Evolutionary conservation across 2,329 filamentous ascomycete genomes (phyloP), one percentile per base, ranked within the genome.

Genomic region (Epichloe gansuensis): DNA sequence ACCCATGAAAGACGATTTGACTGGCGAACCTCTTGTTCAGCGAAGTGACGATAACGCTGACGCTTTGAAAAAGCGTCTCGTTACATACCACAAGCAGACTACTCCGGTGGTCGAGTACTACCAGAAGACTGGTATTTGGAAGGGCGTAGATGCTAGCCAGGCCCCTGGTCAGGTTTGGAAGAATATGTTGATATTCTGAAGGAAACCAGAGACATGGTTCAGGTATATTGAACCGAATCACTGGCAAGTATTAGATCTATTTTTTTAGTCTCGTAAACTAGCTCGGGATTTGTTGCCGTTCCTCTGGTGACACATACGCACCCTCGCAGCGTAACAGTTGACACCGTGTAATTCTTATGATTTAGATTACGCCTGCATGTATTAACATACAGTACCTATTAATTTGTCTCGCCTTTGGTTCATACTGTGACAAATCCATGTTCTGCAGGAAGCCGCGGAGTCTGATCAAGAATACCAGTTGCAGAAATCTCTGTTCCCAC

Each of bases 41-140:
- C 85, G 93, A 65, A 91, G 87, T 60, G 93, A 98, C 69, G 93
- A 98, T 77, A 98, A 97, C 70, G 91, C 88, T 62, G 91, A 91
- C 8, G 89, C 93, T 45, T 81, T 98, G 59, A 91, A 90, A 81
- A 98, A 96, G 83, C 86, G 93, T 58, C 80, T 98, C 55, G 77
- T 76, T 42, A 96, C 91, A 55, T 98, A 98, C 74, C 93, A 98
- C 75, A 76, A 82, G 60, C 93, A 98, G 81, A 98, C 93, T 37
- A 74, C 82, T 45, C 93, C 93, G 21, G 93, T 98, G 48, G 91
- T 95, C 57, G 79, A 83, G 54, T 98, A 98, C 79, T 98, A 98
- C 82, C 87, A 94, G 75, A 89, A 90, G 74, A 95, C 88, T 48
- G 91, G 91, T 61, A 96, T 98, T 77, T 98, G 93, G 93, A 86